Base-by-base conservation (phyloP, 129 eudicot genomes). In the Calendula officinalis region DNA sequence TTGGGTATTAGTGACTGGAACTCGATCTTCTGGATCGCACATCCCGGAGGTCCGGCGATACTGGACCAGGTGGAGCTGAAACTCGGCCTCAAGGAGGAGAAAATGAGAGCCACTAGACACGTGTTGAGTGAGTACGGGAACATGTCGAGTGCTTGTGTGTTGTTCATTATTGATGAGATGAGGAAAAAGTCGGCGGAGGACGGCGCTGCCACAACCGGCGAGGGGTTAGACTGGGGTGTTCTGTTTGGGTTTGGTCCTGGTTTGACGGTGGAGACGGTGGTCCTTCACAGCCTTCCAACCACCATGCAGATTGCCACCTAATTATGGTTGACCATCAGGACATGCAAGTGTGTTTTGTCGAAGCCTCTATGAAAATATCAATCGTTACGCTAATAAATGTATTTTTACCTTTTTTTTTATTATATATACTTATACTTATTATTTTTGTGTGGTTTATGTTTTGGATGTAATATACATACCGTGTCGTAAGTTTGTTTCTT, bases 21-120 rank as follows among this genome's bases (percentile, higher is more conserved):
- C 78, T 72, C 82, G 1, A 17, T 83, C 0, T 83, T 83, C 56
- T 83, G 84, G 84, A 75, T 76, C 14, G 84, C 80, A 0, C 85
- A 83, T 27, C 89, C 89, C 2, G 85, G 89, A 1, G 89, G 89
- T 6, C 89, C 82, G 3, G 82, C 85, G 4, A 83, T 83, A 2
- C 48, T 83, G 32, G 85, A 79, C 35, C 85, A 72, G 51, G 75
- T 83, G 3, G 84, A 83, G 51, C 45, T 22, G 8, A 73, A 67
- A 30, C 12, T 83, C 15, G 64, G 32, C 15, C 68, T 83, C 2
- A 68, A 79, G 69, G 77, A 76, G 8, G 84, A 83, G 8, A 83
- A 83, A 34, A 33, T 79, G 5, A 48, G 74, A 55, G 52, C 80
- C 17, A 68, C 89, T 2, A 72, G 85, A 56, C 72, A 69, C 3